Percentiles rank a stretch among this genome's conserved stretches.
Evolutionary conservation across 192 early-diverging fungal species (phyloP).

Genomic region (Coemansia sp.): DNA sequence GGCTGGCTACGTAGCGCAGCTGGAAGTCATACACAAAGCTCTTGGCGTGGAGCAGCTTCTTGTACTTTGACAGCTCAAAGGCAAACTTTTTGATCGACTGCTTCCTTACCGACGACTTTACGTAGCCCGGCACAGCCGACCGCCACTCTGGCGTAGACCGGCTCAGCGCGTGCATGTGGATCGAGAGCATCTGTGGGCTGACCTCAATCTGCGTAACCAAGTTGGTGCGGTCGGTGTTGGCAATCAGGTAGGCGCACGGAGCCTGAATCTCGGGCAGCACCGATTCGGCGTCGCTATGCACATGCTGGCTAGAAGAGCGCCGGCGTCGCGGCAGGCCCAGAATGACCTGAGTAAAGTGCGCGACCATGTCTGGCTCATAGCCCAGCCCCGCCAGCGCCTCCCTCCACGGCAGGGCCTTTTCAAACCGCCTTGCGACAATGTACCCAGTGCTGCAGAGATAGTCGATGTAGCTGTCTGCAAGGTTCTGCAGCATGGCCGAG

Average conservation of each 20-base stretch:
- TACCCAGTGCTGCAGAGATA: conserved; percentile 51
- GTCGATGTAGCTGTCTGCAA: conserved; percentile 50
- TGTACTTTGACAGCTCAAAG: conserved; percentile 52
- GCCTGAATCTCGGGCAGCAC: conserved; percentile 37
- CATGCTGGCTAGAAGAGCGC: conserved; percentile 4
- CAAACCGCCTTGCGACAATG: conserved; percentile 40
- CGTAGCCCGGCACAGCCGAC: conserved; percentile 47
- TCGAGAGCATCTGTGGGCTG: conserved; percentile 41
- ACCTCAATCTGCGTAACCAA: conserved; percentile 50
- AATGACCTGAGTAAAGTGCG: conserved; percentile 19
- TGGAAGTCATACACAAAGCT: conserved; percentile 57
- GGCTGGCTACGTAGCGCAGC: conserved; percentile 46
- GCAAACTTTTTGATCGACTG: conserved; percentile 50
- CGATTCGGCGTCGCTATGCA: not conserved
- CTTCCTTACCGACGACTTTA: conserved; percentile 39
- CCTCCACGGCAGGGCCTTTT: conserved; percentile 33
- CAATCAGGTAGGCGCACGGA: conserved; percentile 47
- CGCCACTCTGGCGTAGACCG: conserved; percentile 52
- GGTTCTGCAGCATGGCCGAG: conserved; percentile 51
- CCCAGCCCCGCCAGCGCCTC: conserved; percentile 34
- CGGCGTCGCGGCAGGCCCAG: conserved; percentile 14
- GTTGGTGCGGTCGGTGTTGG: conserved; percentile 46
- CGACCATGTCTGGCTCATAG: conserved; percentile 24
- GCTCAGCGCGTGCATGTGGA: conserved; percentile 47
- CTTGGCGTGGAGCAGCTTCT: conserved; percentile 53